Base-by-base conservation (phyloP, 2,329 filamentous ascomycete species). In the Colletotrichum sp. region DNA sequence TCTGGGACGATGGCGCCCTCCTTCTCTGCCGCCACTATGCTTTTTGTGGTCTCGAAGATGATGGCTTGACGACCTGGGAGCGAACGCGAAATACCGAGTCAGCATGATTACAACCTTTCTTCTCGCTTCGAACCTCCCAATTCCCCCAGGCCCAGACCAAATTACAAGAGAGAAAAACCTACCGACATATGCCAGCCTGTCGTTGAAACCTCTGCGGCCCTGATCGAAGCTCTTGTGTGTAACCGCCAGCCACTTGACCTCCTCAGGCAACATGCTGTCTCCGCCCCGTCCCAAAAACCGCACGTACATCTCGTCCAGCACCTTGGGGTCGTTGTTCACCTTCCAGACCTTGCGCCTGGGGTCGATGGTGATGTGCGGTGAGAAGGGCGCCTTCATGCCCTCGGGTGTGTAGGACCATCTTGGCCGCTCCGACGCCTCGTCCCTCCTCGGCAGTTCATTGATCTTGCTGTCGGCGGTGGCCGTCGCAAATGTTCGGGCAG, bases 181-280 rank as follows among this genome's bases (percentile, higher is more conserved):
- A 98, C 95, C 96, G 70, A 98, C 88, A 82, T 95, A 96, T n/a
- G 96, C 95, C 84, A 99, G 88, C 77, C 95, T 92, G 82, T 98
- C 96, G 84, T 99, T 99, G 87, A 96, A 98, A 1, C 96, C 96
- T 88, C 96, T 93, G 82, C 95, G 90, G 68, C 96, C 97, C 82
- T 98, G 96, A 83, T 99, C 96, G 82, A 98, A 98, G 86, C 96
- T 98, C 91, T 98, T 98, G 85, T 98, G 97, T 79, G 97, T 99
- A 72, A 99, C 92, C 34, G 96, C 96, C 81, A 98, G 88, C 97
- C 97, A 99, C 87, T 98, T 98, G 77, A 97, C 89, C 86, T 99
- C 96, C 19, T 98, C 96, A 3, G 94, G 93, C 74, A 99, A 88
- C 83, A 97, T 84, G 80, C 90, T 91, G 79, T 94, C 91, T 73